Percentiles rank a stretch among this genome's conserved stretches.
Evolutionary conservation across 306 rosid genomes (phyloP).

Genomic region (Gillenia trifoliata): DNA sequence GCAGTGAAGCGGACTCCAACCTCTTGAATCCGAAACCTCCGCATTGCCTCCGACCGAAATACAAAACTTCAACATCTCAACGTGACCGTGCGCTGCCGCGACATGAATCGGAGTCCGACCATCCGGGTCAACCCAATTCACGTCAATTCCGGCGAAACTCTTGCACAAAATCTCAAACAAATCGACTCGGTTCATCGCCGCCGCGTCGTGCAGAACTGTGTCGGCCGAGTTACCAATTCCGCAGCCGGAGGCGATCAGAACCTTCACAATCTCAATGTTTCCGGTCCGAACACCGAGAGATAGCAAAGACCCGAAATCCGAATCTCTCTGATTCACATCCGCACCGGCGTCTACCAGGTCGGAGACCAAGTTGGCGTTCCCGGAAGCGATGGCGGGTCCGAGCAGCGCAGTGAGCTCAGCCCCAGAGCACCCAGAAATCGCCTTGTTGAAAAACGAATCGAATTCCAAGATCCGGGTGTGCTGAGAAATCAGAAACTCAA

Average conservation of each 20-base stretch:
- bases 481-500: constrained; percentile 43
- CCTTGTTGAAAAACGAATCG: constrained; percentile 27
- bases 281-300: constrained; percentile 38
- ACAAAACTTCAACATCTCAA: constrained; percentile 33
- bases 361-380: constrained; percentile 33
- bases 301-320: constrained; percentile 35
- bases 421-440: constrained; percentile 47
- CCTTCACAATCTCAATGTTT: constrained; percentile 34
- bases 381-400: constrained; percentile 36
- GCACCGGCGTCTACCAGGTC: constrained; percentile 57
- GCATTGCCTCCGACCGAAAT: constrained; percentile 50
- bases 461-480: constrained; percentile 16
- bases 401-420: constrained; percentile 46
- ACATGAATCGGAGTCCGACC: constrained; percentile 59
- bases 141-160: constrained; percentile 18
- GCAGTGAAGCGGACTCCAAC: constrained; percentile 66
- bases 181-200: constrained; percentile 49
- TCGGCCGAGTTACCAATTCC: constrained; percentile 29
- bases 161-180: constrained; percentile 40
- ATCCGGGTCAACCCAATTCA: constrained; percentile 34
- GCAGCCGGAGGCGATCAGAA: constrained; percentile 47
- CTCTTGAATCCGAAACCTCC: constrained; percentile 33
- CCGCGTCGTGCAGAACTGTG: constrained; percentile 47
- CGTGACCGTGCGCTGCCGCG: constrained; percentile 55
- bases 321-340: constrained; percentile 34